Percentiles rank a stretch among this genome's conserved stretches.
These are phyloP conservation scores for Exophiala lecanii-corni DNA, from an alignment of 2,329 filamentous ascomycete species.

Conservation along the genomic window DNA sequence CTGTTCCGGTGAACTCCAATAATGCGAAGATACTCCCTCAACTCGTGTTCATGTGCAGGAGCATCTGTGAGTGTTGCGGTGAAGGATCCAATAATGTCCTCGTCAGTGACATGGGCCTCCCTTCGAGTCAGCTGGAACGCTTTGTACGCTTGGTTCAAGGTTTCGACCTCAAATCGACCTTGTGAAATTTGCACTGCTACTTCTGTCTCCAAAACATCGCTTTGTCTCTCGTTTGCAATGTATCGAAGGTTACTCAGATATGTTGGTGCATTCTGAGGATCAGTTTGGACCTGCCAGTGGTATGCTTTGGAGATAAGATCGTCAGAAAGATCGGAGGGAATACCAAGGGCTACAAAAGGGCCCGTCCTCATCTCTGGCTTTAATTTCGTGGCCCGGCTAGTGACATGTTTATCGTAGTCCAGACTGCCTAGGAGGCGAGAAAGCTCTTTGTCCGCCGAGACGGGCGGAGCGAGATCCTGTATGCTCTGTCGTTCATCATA, in stretches of 20 bases:
- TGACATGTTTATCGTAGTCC: conserved; percentile 34
- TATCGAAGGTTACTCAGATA: conserved; percentile 63
- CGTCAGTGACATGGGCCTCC: conserved; percentile 49
- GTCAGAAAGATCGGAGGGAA: conserved; percentile 59
- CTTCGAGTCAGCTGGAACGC: conserved; percentile 53
- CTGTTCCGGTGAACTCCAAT: conserved; percentile 58
- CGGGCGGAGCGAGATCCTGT: conserved; percentile 19
- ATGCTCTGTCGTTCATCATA: conserved; percentile 31
- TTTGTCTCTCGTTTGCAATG: conserved; percentile 53
- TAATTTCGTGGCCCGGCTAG: conserved; percentile 22
- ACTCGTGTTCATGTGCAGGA: conserved; percentile 50
- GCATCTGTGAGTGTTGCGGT: conserved; percentile 55
- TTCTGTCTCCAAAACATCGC: conserved; percentile 54
- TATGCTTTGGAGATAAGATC: conserved; percentile 59
- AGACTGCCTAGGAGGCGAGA: conserved; percentile 22
- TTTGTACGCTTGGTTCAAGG: conserved; percentile 55
- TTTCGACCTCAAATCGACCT: conserved; percentile 53
- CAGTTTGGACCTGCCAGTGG: conserved; percentile 53
- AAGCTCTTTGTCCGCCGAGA: conserved; percentile 18
- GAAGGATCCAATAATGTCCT: conserved; percentile 56
- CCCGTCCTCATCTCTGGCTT: conserved; percentile 25
- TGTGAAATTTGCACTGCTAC: conserved; percentile 55
- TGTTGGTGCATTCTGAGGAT: conserved; percentile 52
- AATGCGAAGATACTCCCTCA: conserved; percentile 53
- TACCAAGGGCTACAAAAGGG: conserved; percentile 60